These are phyloP conservation scores for Plasmodium reichenowi DNA, from an alignment of 169 alveolate species.

Conservation along the genomic window DNA sequence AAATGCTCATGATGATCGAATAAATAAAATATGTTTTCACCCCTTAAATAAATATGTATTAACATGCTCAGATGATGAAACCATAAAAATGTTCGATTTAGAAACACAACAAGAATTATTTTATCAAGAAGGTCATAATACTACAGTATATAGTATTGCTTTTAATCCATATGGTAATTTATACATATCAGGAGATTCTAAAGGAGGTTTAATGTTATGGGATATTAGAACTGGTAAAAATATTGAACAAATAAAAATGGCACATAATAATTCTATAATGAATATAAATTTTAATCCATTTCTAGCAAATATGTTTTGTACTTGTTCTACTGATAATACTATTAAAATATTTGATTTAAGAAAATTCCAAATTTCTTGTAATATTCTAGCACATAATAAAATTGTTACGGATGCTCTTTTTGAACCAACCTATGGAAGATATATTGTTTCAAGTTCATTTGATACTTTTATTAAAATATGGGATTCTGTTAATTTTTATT, in stretches of 20 bases:
- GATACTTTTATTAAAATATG: conserved; percentile 85
- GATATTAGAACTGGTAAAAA: conserved; percentile 86
- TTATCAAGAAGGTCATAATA: conserved; percentile 86
- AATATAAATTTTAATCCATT: conserved; percentile 85
- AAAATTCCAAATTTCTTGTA: conserved; percentile 79
- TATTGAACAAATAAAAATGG: conserved; percentile 78
- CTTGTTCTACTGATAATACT: conserved; percentile 85
- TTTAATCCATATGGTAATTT: conserved; percentile 86
- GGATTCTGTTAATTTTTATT: conserved; percentile 85
- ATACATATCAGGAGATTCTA: conserved; percentile 83
- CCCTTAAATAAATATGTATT: conserved; percentile 79
- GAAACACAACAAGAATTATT: conserved; percentile 80
- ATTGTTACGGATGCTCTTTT: conserved; percentile 84
- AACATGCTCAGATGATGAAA: conserved; percentile 84
- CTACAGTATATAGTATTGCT: conserved; percentile 80
- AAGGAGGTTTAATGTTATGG: conserved; percentile 84
- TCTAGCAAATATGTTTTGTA: conserved; percentile 81
- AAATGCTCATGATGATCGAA: conserved; percentile 81
- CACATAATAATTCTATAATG: conserved; percentile 84
- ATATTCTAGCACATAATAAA: conserved; percentile 84
- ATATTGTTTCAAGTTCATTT: conserved; percentile 84
- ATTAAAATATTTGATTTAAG: conserved; percentile 85
- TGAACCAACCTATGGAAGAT: conserved; percentile 87
- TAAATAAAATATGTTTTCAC: conserved; percentile 84
- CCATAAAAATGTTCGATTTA: conserved; percentile 82